Evolutionary conservation across 768 basidiomycete species (phyloP).

Genomic region (Agrocybe praecox): DNA sequence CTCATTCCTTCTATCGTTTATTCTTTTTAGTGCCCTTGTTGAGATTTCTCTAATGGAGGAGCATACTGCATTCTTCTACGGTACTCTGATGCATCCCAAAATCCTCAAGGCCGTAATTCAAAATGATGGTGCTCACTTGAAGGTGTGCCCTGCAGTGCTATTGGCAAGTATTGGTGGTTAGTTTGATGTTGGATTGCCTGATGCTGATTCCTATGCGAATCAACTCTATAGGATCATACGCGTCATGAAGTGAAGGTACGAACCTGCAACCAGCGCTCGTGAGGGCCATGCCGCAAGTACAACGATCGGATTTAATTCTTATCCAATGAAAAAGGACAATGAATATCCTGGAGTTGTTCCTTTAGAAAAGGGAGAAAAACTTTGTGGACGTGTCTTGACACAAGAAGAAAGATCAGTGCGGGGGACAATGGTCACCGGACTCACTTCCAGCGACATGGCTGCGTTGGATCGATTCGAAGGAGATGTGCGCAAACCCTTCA

Average conservation of each 20-base stretch:
- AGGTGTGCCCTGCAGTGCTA: constrained; percentile 75
- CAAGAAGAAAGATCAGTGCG: constrained; percentile 70
- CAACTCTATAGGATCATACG: constrained; percentile 64
- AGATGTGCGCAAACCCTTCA: constrained; percentile 43
- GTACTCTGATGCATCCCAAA: constrained; percentile 86
- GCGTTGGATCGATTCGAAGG: constrained; percentile 85
- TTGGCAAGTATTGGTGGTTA: constrained; percentile 46
- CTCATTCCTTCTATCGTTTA: too few species aligned
- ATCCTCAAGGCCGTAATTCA: constrained; percentile 78
- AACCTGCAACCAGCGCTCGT: neutral
- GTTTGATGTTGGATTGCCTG: too few species aligned
- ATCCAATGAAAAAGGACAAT: constrained; percentile 38
- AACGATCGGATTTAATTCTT: neutral
- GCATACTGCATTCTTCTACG: constrained; percentile 79
- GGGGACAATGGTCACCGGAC: constrained; percentile 78
- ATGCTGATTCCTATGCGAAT: neutral
- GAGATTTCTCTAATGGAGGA: neutral
- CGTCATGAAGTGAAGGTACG: constrained; percentile 75
- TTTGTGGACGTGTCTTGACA: constrained; percentile 54
- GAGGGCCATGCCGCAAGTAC: neutral
- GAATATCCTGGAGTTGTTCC: constrained; percentile 89
- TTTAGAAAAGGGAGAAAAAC: constrained; percentile 43
- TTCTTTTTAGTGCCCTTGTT: neutral
- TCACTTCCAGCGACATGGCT: constrained; percentile 64
- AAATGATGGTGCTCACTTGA: constrained; percentile 63